phyloP scores from a whole-genome alignment of 352 stramenopile species.

The Aphanomyces invadans region DNA sequence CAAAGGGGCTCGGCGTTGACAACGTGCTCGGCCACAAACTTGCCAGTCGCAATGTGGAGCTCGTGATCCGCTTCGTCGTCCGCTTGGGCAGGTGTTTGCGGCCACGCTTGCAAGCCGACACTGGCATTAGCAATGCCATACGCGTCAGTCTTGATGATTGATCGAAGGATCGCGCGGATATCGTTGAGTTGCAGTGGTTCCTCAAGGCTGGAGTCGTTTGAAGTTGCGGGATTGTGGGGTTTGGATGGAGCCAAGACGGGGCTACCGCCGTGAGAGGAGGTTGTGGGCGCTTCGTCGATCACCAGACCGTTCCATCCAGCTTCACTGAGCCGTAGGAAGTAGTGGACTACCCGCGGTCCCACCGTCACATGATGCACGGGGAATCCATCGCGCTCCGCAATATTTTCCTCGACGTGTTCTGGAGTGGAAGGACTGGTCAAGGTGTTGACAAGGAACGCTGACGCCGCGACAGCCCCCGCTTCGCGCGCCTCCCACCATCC shows the following conservation, averaged over 20 bases:
- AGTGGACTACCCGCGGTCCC: background rate
- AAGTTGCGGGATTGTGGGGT: too few relatives aligned
- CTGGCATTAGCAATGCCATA: background rate
- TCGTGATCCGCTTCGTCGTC: slow-evolving; percentile 16
- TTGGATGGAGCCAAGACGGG: background rate
- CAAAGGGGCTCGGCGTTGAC: background rate
- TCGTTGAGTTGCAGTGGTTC: background rate
- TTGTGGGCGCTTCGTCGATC: background rate
- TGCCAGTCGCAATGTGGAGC: slow-evolving; percentile 1
- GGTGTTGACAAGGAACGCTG: slow-evolving; percentile 3
- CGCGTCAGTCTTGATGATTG: slow-evolving; percentile 13
- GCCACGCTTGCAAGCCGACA: slow-evolving; percentile 6
- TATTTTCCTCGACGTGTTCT: background rate
- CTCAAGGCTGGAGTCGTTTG: background rate
- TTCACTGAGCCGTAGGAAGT: slow-evolving; percentile 11
- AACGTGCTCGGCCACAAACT: background rate
- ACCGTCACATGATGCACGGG: background rate
- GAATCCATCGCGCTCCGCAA: background rate
- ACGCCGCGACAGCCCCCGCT: slow-evolving; percentile 9
- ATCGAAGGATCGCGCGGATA: background rate
- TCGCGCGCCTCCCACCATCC: slow-evolving; percentile 20
- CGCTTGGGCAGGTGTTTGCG: background rate
- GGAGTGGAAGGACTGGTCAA: too few relatives aligned
- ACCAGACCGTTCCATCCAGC: background rate
- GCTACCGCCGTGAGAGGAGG: background rate